Percentiles rank a stretch among this genome's conserved stretches.
Evolutionary conservation across 148 eudicot genomes (phyloP).

Genomic region (Tetragonia tetragonoides): DNA sequence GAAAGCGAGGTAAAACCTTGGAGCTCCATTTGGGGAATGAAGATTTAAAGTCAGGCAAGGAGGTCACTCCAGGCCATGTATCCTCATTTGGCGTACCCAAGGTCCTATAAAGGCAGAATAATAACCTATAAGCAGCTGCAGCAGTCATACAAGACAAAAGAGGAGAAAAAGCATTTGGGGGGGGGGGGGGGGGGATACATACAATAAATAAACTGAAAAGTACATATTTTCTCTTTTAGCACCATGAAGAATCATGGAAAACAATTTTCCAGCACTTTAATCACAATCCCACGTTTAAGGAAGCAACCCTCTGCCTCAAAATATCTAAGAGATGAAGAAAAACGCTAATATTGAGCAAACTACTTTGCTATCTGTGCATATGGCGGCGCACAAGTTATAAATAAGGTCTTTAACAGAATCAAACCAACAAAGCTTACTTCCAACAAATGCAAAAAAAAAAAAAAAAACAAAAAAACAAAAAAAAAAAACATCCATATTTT

Average conservation of each 20-base stretch:
- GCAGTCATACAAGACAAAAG: not conserved
- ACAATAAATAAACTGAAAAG: not conserved
- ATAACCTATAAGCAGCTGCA: conserved; percentile 4
- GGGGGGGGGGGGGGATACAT: not conserved
- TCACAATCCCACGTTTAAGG: not conserved
- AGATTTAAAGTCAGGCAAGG: conserved; percentile 86
- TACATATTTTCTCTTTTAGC: not conserved
- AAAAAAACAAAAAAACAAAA: no score
- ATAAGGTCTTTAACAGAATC: no score
- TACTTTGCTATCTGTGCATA: no score
- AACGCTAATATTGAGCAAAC: no score
- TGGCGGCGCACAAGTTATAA: no score
- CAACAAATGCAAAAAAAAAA: no score
- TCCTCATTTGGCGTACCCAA: conserved; percentile 94
- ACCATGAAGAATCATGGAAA: not conserved
- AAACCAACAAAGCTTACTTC: no score
- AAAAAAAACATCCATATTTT: no score
- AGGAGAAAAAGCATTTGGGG: not conserved
- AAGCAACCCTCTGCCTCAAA: not conserved
- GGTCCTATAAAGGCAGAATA: conserved; percentile 38
- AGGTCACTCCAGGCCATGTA: conserved; percentile 93
- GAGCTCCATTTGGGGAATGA: conserved; percentile 83
- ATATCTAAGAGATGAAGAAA: not conserved
- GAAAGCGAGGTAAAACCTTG: conserved; percentile 44
- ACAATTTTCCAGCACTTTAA: not conserved